Conservation (phyloP, 2,329 filamentous ascomycete species). For the Paecilomyces variotii region DNA sequence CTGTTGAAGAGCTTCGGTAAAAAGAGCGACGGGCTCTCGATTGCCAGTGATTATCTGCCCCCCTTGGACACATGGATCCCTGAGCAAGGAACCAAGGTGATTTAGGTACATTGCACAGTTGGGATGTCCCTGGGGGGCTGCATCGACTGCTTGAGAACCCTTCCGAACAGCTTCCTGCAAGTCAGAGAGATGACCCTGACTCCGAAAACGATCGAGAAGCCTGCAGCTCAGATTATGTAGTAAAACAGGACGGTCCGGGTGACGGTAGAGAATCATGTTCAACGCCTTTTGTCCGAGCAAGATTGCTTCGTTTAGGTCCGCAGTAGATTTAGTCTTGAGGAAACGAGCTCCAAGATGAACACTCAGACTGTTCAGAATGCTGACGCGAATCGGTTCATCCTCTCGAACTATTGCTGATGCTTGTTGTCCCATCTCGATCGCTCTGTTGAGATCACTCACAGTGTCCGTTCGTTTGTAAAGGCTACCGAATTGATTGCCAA, state of each 20-base stretch:
- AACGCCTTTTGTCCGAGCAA: background rate
- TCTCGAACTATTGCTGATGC: background rate
- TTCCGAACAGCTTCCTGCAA: background rate
- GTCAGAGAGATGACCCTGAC: background rate
- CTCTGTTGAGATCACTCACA: background rate
- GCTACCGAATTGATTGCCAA: background rate
- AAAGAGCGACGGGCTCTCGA: background rate
- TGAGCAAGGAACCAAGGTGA: background rate
- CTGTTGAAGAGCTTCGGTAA: background rate
- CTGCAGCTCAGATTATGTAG: background rate
- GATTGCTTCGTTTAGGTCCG: background rate
- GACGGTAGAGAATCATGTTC: background rate
- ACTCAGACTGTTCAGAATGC: background rate
- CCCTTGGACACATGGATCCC: background rate
- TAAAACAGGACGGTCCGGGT: background rate
- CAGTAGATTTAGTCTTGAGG: background rate
- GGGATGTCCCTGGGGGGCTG: background rate
- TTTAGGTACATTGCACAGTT: slow-evolving; percentile 1
- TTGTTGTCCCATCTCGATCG: background rate
- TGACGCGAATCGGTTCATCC: background rate
- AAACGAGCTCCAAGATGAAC: background rate
- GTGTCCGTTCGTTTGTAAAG: background rate
- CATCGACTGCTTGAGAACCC: background rate
- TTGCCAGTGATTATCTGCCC: background rate
- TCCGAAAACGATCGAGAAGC: background rate